Conservation (phyloP, 2,329 filamentous ascomycete species). For the Calonectria montana region DNA sequence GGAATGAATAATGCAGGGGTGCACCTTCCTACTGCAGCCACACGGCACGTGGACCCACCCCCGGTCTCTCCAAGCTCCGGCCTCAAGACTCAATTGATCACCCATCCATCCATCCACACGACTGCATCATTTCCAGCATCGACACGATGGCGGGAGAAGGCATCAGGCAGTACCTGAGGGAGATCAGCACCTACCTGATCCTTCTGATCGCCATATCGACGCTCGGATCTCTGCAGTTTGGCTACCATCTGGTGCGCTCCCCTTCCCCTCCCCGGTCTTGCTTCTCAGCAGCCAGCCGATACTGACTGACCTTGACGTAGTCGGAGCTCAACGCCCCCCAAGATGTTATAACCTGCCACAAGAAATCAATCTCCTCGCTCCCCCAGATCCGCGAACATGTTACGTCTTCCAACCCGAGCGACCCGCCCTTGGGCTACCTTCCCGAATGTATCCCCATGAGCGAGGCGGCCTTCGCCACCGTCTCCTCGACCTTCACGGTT, state of each 20-base stretch:
- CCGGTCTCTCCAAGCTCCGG: constrained; percentile 14
- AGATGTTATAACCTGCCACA: constrained; percentile 89
- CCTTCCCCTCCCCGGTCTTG: background rate
- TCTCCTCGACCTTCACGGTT: constrained; percentile 91
- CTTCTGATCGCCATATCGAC: constrained; percentile 81
- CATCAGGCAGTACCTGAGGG: constrained; percentile 48
- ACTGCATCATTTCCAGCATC: constrained; percentile 11
- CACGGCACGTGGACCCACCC: constrained; percentile 27
- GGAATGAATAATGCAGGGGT: constrained; percentile 8
- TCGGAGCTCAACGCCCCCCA: constrained; percentile 96
- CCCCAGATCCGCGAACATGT: constrained; percentile 43
- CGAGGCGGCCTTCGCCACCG: constrained; percentile 81
- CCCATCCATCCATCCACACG: background rate
- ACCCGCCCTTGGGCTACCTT: constrained; percentile 52
- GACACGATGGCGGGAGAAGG: constrained; percentile 45
- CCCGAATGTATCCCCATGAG: constrained; percentile 91
- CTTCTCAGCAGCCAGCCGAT: background rate
- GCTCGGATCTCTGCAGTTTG: constrained; percentile 91
- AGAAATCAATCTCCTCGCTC: constrained; percentile 55
- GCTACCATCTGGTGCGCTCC: constrained; percentile 84
- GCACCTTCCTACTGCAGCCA: constrained; percentile 17
- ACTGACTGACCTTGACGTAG: constrained; percentile 48
- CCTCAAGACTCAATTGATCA: background rate
- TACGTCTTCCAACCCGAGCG: constrained; percentile 38
- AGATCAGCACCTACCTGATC: constrained; percentile 81